These are phyloP conservation scores for Pichia membranifaciens DNA, from an alignment of 805 yeast species.

Conservation along the genomic window DNA sequence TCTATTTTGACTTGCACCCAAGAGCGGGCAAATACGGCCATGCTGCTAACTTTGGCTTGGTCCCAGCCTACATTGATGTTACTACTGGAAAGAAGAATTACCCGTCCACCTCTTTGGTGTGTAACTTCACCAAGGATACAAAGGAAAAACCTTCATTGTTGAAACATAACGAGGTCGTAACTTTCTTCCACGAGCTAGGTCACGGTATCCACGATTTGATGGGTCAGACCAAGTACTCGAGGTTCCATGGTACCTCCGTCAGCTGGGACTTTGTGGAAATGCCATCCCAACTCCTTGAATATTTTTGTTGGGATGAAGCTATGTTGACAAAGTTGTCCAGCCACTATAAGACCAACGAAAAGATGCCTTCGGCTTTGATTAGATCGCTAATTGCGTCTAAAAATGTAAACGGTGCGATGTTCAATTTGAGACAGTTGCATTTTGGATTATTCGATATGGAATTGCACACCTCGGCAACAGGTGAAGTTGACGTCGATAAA, in stretches of 20 bases:
- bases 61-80: constrained; percentile 49
- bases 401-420: constrained; percentile 70
- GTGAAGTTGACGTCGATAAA: constrained; percentile 45
- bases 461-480: constrained; percentile 47
- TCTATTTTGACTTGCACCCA: constrained; percentile 78
- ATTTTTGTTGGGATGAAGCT: constrained; percentile 75
- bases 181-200: constrained; percentile 86
- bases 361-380: constrained; percentile 51
- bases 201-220: constrained; percentile 81
- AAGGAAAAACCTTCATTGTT: constrained; percentile 64
- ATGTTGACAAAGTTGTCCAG: constrained; percentile 55
- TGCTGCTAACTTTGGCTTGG: constrained; percentile 75
- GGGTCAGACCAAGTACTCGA: constrained; percentile 56
- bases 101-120: constrained; percentile 75
- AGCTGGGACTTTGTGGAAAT: constrained; percentile 87
- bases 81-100: constrained; percentile 43
- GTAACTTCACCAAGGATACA: constrained; percentile 77
- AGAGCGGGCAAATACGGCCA: constrained; percentile 84
- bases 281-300: constrained; percentile 85
- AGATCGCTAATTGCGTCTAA: constrained; percentile 57
- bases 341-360: constrained; percentile 55
- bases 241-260: constrained; percentile 73
- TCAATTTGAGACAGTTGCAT: constrained; percentile 68
- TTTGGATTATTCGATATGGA: constrained; percentile 75
- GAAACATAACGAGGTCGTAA: constrained; percentile 71